Conservation (phyloP, 768 basidiomycete genomes). For the Phylloporus arenicola region DNA sequence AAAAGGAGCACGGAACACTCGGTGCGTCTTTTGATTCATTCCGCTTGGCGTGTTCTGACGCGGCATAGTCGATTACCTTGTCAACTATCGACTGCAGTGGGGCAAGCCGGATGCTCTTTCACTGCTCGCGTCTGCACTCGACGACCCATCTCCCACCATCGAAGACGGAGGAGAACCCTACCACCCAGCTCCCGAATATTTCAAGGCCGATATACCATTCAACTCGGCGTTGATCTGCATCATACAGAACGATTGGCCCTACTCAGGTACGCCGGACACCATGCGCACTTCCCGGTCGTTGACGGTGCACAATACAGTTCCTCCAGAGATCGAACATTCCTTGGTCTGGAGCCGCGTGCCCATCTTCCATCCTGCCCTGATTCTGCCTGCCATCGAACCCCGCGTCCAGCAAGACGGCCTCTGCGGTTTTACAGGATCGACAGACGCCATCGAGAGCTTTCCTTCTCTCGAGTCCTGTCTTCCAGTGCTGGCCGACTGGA, state of each 20-base stretch:
- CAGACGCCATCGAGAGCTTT: conserved; percentile 52
- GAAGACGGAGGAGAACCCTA: not conserved
- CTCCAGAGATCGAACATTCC: conserved; percentile 65
- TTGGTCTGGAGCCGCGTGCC: conserved; percentile 76
- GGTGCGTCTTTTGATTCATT: conserved; percentile 39
- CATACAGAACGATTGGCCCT: conserved; percentile 85
- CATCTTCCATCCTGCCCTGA: conserved; percentile 56
- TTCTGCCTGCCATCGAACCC: conserved; percentile 44
- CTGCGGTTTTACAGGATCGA: conserved; percentile 73
- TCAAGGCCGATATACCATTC: conserved; percentile 54
- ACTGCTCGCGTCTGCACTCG: conserved; percentile 51
- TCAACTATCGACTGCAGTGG: conserved; percentile 69
- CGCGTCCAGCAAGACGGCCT: conserved; percentile 72
- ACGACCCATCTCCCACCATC: conserved; percentile 22
- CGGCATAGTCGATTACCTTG: conserved; percentile 61
- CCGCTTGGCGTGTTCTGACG: not conserved
- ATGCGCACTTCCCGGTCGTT: not conserved
- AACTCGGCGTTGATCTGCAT: conserved; percentile 54
- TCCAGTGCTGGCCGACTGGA: conserved; percentile 66
- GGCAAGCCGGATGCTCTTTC: conserved; percentile 62
- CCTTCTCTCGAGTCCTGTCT: conserved; percentile 53
- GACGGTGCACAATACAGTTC: conserved; percentile 39
- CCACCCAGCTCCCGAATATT: conserved; percentile 47
- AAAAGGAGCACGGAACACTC: conserved; percentile 56
- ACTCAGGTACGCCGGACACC: conserved; percentile 51